Conservation (phyloP, 306 rosid genomes). For the Canavalia gladiata region DNA sequence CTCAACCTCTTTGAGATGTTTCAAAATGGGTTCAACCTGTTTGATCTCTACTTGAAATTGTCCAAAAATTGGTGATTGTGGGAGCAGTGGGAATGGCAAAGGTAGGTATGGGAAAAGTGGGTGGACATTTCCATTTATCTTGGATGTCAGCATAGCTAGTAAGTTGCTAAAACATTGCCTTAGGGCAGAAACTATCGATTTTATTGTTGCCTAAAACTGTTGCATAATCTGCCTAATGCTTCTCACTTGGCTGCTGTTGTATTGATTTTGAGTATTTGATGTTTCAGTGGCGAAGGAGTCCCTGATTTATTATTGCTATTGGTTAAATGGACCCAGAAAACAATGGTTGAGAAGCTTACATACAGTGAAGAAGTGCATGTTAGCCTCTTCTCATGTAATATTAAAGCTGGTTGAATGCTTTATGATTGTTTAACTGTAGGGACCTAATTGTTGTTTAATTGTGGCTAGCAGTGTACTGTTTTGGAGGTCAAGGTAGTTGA, state of each 20-base stretch:
- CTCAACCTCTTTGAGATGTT: background rate
- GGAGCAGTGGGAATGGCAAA: background rate
- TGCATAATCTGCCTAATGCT: background rate
- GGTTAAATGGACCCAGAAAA: constrained; percentile 92
- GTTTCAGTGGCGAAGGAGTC: constrained; percentile 90
- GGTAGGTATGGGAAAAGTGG: background rate
- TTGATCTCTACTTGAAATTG: constrained; percentile 3
- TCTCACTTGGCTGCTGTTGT: background rate
- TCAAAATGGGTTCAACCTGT: background rate
- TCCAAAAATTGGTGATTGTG: constrained; percentile 21
- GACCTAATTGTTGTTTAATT: constrained; percentile 53
- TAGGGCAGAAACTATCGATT: background rate
- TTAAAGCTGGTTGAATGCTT: constrained; percentile 44
- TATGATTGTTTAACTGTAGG: constrained; percentile 37
- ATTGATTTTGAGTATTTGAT: constrained; percentile 51
- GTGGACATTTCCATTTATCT: background rate
- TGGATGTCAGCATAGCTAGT: background rate
- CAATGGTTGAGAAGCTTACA: constrained; percentile 90
- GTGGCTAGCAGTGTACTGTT: constrained; percentile 82
- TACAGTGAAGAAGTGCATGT: constrained; percentile 94
- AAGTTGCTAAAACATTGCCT: background rate
- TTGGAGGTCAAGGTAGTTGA: constrained; percentile 97
- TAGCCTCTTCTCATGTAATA: constrained; percentile 39
- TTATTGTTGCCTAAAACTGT: constrained; percentile 6
- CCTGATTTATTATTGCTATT: constrained; percentile 85